Conservation (phyloP, 495 filamentous ascomycete genomes). For the Podospora anserina region DNA sequence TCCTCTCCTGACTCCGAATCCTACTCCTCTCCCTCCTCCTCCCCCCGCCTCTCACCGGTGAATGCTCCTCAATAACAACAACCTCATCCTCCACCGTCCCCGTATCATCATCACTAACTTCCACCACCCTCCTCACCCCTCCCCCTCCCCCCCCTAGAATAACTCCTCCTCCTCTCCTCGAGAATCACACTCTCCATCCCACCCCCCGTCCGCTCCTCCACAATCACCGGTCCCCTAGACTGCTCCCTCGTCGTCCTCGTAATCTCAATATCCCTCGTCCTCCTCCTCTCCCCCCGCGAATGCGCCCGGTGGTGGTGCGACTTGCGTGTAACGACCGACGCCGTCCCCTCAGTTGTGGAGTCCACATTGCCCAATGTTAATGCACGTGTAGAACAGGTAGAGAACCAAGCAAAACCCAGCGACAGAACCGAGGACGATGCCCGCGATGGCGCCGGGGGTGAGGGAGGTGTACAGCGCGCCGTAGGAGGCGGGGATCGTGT, state of each 20-base stretch:
- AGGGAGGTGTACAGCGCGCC: constrained; percentile 38
- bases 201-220: constrained; percentile 27
- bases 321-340: constrained; percentile 37
- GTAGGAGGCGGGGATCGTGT: constrained; percentile 66
- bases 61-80: constrained; percentile 47
- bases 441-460: constrained; percentile 70
- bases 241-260: constrained; percentile 28
- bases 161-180: constrained; percentile 31
- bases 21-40: constrained; percentile 28
- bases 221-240: constrained; percentile 26
- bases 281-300: neutral
- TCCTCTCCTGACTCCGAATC: constrained; percentile 35
- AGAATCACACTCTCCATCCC: constrained; percentile 38
- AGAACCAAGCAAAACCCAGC: constrained; percentile 75
- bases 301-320: constrained; percentile 19
- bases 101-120: constrained; percentile 14
- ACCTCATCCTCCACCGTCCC: constrained; percentile 39
- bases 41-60: constrained; percentile 22
- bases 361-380: constrained; percentile 49
- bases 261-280: constrained; percentile 36
- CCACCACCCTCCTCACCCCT: constrained; percentile 25
- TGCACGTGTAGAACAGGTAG: constrained; percentile 67
- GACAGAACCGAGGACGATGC: constrained; percentile 80
- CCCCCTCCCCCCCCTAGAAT: constrained; percentile 14
- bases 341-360: constrained; percentile 27